Evolutionary conservation across 192 early-diverging fungal species (phyloP).

Genomic region (Linnemannia schmuckeri): DNA sequence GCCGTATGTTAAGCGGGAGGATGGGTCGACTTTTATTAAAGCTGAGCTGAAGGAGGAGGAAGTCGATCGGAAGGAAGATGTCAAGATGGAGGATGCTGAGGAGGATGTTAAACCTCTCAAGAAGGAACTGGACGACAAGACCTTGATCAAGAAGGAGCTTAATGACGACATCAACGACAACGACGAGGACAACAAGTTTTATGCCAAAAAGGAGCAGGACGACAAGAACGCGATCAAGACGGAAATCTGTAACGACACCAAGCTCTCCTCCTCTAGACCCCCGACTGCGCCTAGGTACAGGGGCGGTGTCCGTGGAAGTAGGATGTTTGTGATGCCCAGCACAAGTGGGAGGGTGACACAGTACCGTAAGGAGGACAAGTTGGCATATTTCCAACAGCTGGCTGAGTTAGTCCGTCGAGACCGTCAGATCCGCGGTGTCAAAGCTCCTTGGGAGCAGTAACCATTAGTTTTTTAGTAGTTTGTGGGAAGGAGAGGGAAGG

Average conservation of each 20-base stretch:
- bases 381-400: conserved; percentile 60
- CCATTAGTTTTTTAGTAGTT: not conserved
- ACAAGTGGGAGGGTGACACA: conserved; percentile 77
- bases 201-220: conserved; percentile 8
- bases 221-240: not conserved
- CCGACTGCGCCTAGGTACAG: not conserved
- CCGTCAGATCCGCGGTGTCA: conserved; percentile 36
- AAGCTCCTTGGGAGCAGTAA: conserved; percentile 19
- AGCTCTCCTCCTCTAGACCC: not conserved
- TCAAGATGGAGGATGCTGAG: conserved; percentile 23
- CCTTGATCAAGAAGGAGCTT: conserved; percentile 15
- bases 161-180: not conserved
- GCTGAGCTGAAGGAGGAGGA: conserved; percentile 7
- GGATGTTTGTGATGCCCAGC: conserved; percentile 77
- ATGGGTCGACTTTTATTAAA: conserved; percentile 1
- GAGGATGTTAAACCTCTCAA: conserved; percentile 6
- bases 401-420: conserved; percentile 45
- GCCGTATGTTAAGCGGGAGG: conserved; percentile 16
- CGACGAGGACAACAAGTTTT: not conserved
- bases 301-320: conserved; percentile 37
- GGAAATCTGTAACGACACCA: conserved; percentile 10
- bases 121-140: conserved; percentile 10
- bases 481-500: not conserved
- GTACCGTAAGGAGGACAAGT: conserved; percentile 74
- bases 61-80: not conserved